These are phyloP conservation scores for Ganoderma lucidum DNA, from an alignment of 1,284 basidiomycete species.

Conservation along the genomic window DNA sequence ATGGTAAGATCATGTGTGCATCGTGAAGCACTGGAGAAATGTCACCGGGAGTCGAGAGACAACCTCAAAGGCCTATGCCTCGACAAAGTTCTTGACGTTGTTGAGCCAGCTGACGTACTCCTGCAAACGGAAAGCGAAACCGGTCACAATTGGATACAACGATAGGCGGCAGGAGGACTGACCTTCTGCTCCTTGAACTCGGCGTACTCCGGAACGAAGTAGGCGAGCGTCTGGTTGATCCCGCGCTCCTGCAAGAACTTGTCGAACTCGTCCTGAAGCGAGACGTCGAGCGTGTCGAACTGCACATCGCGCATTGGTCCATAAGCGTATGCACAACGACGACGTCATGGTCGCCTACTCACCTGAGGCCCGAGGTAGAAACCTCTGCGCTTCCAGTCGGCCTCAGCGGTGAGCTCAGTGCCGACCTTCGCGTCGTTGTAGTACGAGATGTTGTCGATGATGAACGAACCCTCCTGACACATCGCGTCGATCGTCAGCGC, in stretches of 20 bases:
- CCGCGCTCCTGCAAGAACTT: constrained; percentile 88
- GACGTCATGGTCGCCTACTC: constrained; percentile 33
- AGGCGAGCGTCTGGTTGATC: constrained; percentile 81
- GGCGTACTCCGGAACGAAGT: constrained; percentile 86
- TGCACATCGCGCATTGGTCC: constrained; percentile 34
- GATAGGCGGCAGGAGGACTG: constrained; percentile 31
- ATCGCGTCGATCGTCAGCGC: constrained; percentile 84
- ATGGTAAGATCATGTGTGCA: constrained; percentile 5
- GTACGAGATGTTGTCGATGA: constrained; percentile 90
- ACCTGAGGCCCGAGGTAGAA: constrained; percentile 93
- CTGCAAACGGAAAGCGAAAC: constrained; percentile 46
- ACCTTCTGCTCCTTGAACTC: constrained; percentile 93
- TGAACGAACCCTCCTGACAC: constrained; percentile 85
- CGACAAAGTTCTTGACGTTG: constrained; percentile 87
- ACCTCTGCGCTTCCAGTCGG: constrained; percentile 92
- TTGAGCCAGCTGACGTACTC: constrained; percentile 94
- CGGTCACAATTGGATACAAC: constrained; percentile 13
- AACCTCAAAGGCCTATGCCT: constrained; percentile 41
- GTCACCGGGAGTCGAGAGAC: neutral
- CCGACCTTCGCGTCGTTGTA: constrained; percentile 81
- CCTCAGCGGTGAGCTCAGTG: constrained; percentile 84
- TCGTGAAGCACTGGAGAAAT: neutral
- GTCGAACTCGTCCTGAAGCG: constrained; percentile 89
- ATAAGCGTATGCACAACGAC: constrained; percentile 14
- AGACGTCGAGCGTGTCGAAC: constrained; percentile 92